phyloP scores from a whole-genome alignment of 208 protist species.

The Porcisia deanei region DNA sequence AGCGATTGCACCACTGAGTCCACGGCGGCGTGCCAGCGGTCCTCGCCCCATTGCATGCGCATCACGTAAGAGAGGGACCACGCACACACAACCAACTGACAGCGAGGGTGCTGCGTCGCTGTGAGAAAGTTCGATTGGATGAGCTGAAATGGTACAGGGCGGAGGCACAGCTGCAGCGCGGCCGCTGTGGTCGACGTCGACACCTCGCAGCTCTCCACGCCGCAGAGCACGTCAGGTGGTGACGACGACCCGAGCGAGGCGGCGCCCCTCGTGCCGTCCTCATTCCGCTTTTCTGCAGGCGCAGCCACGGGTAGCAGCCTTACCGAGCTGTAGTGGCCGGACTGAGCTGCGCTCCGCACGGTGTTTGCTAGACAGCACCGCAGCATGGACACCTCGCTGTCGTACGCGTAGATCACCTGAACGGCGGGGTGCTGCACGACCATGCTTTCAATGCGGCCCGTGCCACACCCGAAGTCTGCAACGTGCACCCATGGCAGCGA shows the following conservation, averaged over 20 bases:
- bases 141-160: constrained; percentile 50
- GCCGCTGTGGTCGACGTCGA: not conserved
- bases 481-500: constrained; percentile 40
- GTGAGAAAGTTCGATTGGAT: constrained; percentile 48
- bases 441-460: constrained; percentile 71
- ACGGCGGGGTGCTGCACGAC: constrained; percentile 51
- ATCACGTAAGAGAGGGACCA: constrained; percentile 89
- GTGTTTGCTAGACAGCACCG: constrained; percentile 59
- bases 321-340: constrained; percentile 17
- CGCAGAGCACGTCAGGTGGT: not conserved
- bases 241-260: not conserved
- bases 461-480: constrained; percentile 83
- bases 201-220: not conserved
- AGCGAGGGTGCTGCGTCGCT: constrained; percentile 36
- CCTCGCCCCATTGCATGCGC: constrained; percentile 71
- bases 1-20: constrained; percentile 50
- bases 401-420: constrained; percentile 68
- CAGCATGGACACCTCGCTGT: constrained; percentile 72
- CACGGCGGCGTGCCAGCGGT: constrained; percentile 63
- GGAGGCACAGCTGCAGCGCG: constrained; percentile 43
- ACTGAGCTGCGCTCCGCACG: constrained; percentile 28
- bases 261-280: not conserved
- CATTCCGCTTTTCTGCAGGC: not conserved
- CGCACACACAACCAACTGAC: constrained; percentile 67
- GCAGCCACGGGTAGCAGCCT: constrained; percentile 14